Evolutionary conservation across 495 filamentous ascomycete species (phyloP), one percentile per base, ranked within the genome.

Genomic region (Apiosordaria backusii): DNA sequence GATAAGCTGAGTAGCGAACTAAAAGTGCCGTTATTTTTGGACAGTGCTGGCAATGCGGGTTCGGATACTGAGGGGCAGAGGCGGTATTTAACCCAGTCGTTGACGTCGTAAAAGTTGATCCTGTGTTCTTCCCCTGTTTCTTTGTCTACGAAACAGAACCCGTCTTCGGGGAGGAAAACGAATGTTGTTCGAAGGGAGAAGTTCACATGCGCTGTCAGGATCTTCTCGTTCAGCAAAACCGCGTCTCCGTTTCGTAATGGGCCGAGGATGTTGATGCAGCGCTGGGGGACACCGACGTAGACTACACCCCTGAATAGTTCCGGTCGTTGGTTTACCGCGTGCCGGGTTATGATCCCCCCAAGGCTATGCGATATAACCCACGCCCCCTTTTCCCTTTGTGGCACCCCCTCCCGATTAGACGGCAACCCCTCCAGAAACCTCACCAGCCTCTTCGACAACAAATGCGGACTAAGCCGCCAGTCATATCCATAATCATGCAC

Each of bases 401-500:
- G 76, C 0, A 79, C 72, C 16, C 73, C 78, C 1, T 83, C 79
- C 24, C 83, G 76, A 75, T 97, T 97, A 53, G 87, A 93, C 1
- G 87, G 90, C 2, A 99, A 79, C 4, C 76, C 80, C 74, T 91
- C 87, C 16, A 99, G 79, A 67, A 90, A 97, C 29, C 81, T 73
- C 26, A 89, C 84, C 5, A 99, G 78, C 60, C 84, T 84, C 10
- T 81, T 79, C 0, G 90, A 92, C 2, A 96, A 83, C 1, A 94
- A 78, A 70, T 90, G 85, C 1, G 95, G 95, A 66, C 90, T 92
- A 62, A 99, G 79, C 27, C 95, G 86, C 94, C 94, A 99, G 75
- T 99, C 94, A 72, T 97, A 99, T 29, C 95, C 93, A 70, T 95
- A 99, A 67, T 97, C 89, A 76, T 90, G 90, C 2, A 97, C 86